These are phyloP conservation scores for Rickenella mellea DNA, from an alignment of 768 basidiomycete species.

Conservation along the genomic window DNA sequence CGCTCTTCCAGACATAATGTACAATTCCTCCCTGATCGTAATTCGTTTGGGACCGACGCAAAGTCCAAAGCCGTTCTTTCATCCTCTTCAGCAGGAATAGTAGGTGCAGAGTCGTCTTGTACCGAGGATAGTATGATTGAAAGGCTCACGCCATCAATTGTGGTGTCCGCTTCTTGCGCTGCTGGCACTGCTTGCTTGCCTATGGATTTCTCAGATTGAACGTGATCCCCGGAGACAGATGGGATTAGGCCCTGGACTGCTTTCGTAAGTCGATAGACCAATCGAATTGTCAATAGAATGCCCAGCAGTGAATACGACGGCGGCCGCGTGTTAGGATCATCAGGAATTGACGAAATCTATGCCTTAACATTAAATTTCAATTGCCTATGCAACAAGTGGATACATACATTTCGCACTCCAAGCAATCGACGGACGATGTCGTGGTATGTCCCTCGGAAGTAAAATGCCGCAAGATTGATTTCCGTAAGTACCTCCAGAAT, in stretches of 20 bases:
- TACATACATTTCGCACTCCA: conserved; percentile 57
- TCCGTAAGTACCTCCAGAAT: conserved; percentile 52
- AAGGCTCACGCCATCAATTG: conserved; percentile 35
- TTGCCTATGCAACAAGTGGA: background rate
- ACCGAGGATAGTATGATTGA: conserved; percentile 42
- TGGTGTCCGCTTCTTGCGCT: conserved; percentile 37
- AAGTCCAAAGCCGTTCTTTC: conserved; percentile 59
- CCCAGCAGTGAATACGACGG: conserved; percentile 87
- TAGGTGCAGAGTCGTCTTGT: conserved; percentile 43
- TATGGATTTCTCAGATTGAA: conserved; percentile 18
- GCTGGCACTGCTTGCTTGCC: conserved; percentile 24
- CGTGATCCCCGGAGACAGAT: no score
- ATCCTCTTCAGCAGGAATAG: conserved; percentile 59
- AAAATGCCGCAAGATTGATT: conserved; percentile 73
- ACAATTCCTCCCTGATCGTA: conserved; percentile 58
- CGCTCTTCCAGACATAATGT: conserved; percentile 82
- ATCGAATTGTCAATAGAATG: conserved; percentile 54
- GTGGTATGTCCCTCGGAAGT: conserved; percentile 74
- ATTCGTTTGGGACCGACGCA: conserved; percentile 36
- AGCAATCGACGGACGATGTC: conserved; percentile 58
- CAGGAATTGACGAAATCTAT: conserved; percentile 66
- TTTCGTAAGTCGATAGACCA: conserved; percentile 45
- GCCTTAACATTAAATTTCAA: background rate
- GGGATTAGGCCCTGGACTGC: no score
- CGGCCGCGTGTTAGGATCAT: conserved; percentile 60